Evolutionary conservation across 257 asterid species (phyloP), one percentile per base, ranked within the genome.

Genomic region (Solanum acaule): DNA sequence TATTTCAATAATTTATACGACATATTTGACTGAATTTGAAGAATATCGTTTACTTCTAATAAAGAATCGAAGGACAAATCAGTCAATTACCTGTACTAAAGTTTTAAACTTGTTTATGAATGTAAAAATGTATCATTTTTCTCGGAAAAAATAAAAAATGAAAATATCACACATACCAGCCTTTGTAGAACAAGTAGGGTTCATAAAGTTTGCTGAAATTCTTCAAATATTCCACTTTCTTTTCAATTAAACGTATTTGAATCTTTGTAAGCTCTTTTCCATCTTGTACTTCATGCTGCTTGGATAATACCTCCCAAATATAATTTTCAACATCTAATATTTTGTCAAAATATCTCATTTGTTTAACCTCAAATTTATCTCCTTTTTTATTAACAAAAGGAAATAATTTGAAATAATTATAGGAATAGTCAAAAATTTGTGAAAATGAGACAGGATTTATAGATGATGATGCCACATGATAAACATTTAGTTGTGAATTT

Each of bases 391-490:
- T 59, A 12, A 34, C 3, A 2, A 90, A 40, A 20, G 93, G 93
- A 11, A 59, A 15, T 1, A 82, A 79, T 10, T 67, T 85, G 7
- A 90, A 93, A 68, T 82, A 89, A 33, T 92, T 88, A 23, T 91
- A 59, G 0, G 84, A 86, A 7, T 71, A 87, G 44, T 91, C 88
- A 18, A 89, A 92, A 76, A 76, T 6, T 6, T 76, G 56, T 0
- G 52, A 37, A 2, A 37, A 23, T 37, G 34, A 10, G 5, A 72
- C n/a, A 18, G 94, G 91, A 23, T 93, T 93, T 1, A 40, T 15
- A 23, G 4, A 40, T 42, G 90, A 61, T 3, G 95, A 88, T 37
- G 90, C 89, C 52, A 88, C 89, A 42, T 92, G 94, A 88, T 92
- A 91, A 8, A 91, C 87, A 59, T 86, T 89, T 52, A 85, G 6